Base-by-base conservation (phyloP, 345 rosid species). In the Erodium maritimum region DNA sequence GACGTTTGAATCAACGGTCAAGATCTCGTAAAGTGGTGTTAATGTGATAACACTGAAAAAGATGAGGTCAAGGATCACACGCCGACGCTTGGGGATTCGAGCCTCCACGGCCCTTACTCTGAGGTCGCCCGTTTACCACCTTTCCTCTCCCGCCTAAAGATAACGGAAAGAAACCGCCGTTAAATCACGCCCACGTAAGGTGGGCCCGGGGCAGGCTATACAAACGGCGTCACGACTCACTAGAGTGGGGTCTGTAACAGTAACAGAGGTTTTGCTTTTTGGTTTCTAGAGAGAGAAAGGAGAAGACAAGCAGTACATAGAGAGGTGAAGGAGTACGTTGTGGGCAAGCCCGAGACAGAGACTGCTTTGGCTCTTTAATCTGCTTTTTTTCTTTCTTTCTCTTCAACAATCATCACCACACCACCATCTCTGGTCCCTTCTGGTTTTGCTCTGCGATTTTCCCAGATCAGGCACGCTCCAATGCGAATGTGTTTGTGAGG, bases 401-500 rank as follows among this genome's bases (percentile, higher is more conserved):
- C 4, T 11, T 0, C 37, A 29, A 29, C 37, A 29, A 25, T 29
- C 37, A 29, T 1, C 37, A 29, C 37, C 37, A 29, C 48, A 7
- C 2, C 48, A 29, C 37, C 37, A 29, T 29, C 37, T 29, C 37
- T 29, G 37, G 5, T 29, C 37, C 5, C 37, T 29, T 29, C 37
- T 11, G 5, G 37, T 29, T 29, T 29, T 9, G 5, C 48, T 10
- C 48, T 10, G 17, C 55, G n/a, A 56, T 21, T 52, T 59, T 22
- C 19, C 23, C 52, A 52, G 34, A 69, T 68, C n/a, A n/a, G n/a
- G n/a, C n/a, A n/a, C n/a, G n/a, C n/a, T n/a, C n/a, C n/a, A n/a
- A n/a, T n/a, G n/a, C n/a, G n/a, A n/a, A 59, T 63, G 66, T 60
- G 51, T 37, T 60, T 60, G 69, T 23, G 65, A 42, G 71, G 67